phyloP scores from a whole-genome alignment of 257 asterid genomes.

The Sherardia arvensis region DNA sequence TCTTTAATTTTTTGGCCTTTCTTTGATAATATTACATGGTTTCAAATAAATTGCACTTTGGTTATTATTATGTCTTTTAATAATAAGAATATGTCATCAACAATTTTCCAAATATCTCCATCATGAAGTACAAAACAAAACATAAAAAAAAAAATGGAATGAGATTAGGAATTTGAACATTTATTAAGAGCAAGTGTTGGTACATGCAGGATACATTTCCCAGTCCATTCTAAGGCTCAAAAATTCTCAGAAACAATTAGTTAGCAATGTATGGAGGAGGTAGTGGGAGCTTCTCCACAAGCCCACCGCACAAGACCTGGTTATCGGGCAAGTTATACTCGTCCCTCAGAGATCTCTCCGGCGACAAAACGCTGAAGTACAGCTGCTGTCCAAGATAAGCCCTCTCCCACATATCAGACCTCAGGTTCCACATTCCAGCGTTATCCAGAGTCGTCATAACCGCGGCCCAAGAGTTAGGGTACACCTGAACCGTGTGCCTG shows the following conservation, averaged over 20 bases:
- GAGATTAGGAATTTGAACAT: not conserved
- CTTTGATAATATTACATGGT: too few species aligned
- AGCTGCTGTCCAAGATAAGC: slow-evolving; percentile 45
- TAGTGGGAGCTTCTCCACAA: slow-evolving; percentile 26
- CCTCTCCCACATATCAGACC: slow-evolving; percentile 47
- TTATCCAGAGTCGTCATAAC: slow-evolving; percentile 46
- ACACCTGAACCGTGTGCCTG: slow-evolving; percentile 43
- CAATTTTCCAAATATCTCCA: too few species aligned
- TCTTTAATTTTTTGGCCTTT: too few species aligned
- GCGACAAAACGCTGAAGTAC: slow-evolving; percentile 37
- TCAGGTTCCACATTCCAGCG: slow-evolving; percentile 56
- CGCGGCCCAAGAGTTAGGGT: slow-evolving; percentile 52
- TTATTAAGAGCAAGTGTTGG: not conserved
- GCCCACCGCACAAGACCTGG: slow-evolving; percentile 33
- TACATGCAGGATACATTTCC: not conserved
- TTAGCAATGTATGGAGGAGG: slow-evolving; percentile 22
- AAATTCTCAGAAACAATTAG: not conserved
- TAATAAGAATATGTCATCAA: too few species aligned
- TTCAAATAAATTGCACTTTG: too few species aligned
- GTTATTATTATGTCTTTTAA: too few species aligned
- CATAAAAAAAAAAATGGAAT: not conserved
- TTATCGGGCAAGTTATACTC: slow-evolving; percentile 39
- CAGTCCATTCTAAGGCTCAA: not conserved
- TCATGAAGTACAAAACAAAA: too few species aligned
- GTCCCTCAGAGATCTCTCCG: slow-evolving; percentile 34